phyloP scores from a whole-genome alignment of 768 basidiomycete species.

The Leccinum subgranulosum region DNA sequence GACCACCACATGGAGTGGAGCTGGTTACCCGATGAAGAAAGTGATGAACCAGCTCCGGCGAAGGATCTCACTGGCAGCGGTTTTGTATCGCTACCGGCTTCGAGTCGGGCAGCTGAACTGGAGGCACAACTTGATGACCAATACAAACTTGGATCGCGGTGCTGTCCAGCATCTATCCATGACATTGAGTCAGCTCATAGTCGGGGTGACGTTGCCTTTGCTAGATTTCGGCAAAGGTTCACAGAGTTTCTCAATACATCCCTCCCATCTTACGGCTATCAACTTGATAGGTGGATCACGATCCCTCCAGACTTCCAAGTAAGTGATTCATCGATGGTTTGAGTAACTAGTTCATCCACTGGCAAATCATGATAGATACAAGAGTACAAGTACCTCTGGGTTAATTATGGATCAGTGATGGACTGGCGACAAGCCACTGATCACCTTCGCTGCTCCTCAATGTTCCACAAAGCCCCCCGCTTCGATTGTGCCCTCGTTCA shows the following conservation, averaged over 20 bases:
- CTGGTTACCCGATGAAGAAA: too few relatives aligned
- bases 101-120: too few relatives aligned
- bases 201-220: not conserved
- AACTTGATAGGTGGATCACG: not conserved
- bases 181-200: too few relatives aligned
- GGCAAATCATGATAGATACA: not conserved
- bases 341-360: not conserved
- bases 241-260: not conserved
- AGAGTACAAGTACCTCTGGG: slow-evolving; percentile 23
- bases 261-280: not conserved
- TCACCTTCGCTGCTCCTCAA: slow-evolving; percentile 30
- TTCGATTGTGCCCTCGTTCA: slow-evolving; percentile 30
- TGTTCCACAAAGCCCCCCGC: slow-evolving; percentile 22
- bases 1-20: too few relatives aligned
- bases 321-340: not conserved
- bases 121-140: too few relatives aligned
- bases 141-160: too few relatives aligned
- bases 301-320: not conserved
- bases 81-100: too few relatives aligned
- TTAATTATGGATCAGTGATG: slow-evolving; percentile 26
- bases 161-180: too few relatives aligned
- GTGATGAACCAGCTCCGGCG: too few relatives aligned
- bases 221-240: not conserved
- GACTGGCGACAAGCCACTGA: slow-evolving; percentile 30
- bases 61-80: too few relatives aligned